A percentile compares a stretch with the other conserved stretches of the same genome.
Evolutionary conservation across 2,329 filamentous ascomycete species (phyloP).

Genomic region (Botryosphaeria agaves): DNA sequence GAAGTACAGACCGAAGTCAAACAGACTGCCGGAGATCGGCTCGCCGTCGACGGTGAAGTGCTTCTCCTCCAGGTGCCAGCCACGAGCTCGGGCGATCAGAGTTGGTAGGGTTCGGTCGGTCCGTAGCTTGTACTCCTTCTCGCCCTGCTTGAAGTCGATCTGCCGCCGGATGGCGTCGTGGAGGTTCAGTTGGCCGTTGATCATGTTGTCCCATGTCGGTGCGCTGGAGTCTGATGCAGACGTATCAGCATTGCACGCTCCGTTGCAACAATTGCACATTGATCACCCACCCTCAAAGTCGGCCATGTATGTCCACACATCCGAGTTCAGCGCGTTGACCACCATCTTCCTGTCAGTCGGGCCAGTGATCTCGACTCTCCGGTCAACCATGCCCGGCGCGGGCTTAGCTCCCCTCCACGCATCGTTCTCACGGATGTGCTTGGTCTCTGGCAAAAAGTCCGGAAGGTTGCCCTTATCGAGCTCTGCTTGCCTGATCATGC

Average conservation of each 20-base stretch:
- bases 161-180: constrained; percentile 90
- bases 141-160: constrained; percentile 89
- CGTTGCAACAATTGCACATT: constrained; percentile 1
- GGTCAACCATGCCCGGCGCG: constrained; percentile 81
- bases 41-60: constrained; percentile 92
- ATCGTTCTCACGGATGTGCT: constrained; percentile 82
- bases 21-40: constrained; percentile 79
- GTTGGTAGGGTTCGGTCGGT: constrained; percentile 78
- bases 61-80: constrained; percentile 98
- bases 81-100: constrained; percentile 82
- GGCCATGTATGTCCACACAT: constrained; percentile 99
- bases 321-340: constrained; percentile 85
- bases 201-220: constrained; percentile 98
- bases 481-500: constrained; percentile 74
- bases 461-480: constrained; percentile 77
- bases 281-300: constrained; percentile 73
- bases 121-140: constrained; percentile 94
- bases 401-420: constrained; percentile 87
- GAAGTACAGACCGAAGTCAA: constrained; percentile 98
- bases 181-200: constrained; percentile 93
- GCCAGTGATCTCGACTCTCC: constrained; percentile 91
- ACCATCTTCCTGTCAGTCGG: constrained; percentile 99
- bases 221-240: constrained; percentile 61
- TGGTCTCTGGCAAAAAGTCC: constrained; percentile 92
- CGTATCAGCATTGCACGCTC: background rate